These are phyloP conservation scores for Globisporangium apiculatum DNA, from an alignment of 352 stramenopile genomes.

Conservation along the genomic window DNA sequence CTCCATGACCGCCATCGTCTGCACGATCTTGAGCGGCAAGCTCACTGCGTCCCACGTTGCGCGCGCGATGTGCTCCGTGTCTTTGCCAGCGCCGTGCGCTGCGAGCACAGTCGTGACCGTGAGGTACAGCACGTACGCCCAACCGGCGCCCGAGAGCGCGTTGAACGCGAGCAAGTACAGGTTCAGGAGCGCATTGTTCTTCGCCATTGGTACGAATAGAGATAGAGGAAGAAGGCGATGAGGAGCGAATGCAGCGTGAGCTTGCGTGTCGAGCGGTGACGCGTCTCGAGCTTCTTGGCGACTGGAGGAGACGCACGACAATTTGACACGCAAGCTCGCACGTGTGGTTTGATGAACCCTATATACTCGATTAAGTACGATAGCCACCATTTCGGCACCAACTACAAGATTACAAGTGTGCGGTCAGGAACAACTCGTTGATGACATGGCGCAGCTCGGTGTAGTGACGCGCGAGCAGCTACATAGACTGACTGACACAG, in stretches of 20 bases:
- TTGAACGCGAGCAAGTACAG: conserved; percentile 77
- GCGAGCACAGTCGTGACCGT: conserved; percentile 44
- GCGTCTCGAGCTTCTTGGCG: background rate
- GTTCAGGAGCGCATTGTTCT: conserved; percentile 53
- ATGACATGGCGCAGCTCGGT: conserved; percentile 12
- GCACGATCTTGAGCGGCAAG: conserved; percentile 75
- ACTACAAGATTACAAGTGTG: conserved; percentile 6
- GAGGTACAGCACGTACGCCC: conserved; percentile 67
- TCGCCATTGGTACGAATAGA: conserved; percentile 30
- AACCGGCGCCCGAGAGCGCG: conserved; percentile 50
- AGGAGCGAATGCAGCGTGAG: background rate
- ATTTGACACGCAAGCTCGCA: background rate
- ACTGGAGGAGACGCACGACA: background rate
- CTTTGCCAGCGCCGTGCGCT: conserved; percentile 32
- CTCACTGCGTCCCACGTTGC: conserved; percentile 51
- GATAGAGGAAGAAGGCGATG: too few relatives aligned
- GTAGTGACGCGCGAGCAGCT: conserved; percentile 1
- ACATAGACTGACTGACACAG: background rate
- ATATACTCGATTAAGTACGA: conserved; percentile 1
- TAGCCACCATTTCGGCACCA: background rate
- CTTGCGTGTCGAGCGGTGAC: conserved; percentile 13
- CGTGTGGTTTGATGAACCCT: background rate
- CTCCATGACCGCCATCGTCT: conserved; percentile 94
- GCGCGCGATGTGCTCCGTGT: conserved; percentile 40
- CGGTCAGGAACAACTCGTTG: conserved; percentile 1